Evolutionary conservation across 2,329 filamentous ascomycete genomes (phyloP).

Genomic region (Monosporascus sp.): DNA sequence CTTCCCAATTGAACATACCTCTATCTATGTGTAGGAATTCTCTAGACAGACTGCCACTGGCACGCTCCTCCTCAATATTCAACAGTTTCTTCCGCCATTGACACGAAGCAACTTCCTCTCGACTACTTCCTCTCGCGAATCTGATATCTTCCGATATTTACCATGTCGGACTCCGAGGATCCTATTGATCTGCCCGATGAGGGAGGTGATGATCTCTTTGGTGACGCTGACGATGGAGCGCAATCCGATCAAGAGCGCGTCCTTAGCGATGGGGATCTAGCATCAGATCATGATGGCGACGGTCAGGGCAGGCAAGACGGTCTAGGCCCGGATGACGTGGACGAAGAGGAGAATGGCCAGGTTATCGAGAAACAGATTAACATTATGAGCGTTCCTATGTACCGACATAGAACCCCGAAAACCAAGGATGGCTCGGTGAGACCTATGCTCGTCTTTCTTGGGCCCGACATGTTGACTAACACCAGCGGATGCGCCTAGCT

Average conservation of each 20-base stretch:
- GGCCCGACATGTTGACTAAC: background rate
- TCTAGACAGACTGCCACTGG: too few relatives aligned
- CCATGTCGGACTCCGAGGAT: constrained; percentile 54
- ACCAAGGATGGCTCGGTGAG: constrained; percentile 65
- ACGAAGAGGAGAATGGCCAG: constrained; percentile 40
- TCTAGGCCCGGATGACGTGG: constrained; percentile 24
- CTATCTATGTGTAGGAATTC: too few relatives aligned
- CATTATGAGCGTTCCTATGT: constrained; percentile 59
- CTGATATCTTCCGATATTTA: constrained; percentile 2
- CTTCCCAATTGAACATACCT: too few relatives aligned
- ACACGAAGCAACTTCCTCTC: background rate
- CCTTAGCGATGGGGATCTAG: constrained; percentile 56
- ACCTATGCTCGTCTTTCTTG: constrained; percentile 1
- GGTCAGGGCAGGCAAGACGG: constrained; percentile 28
- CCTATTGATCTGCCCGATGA: constrained; percentile 45
- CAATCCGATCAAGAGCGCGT: constrained; percentile 58
- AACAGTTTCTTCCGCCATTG: background rate
- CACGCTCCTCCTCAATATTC: too few relatives aligned
- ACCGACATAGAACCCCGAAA: constrained; percentile 65
- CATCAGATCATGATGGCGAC: constrained; percentile 43
- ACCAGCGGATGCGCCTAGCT: constrained; percentile 40
- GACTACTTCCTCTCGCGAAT: too few relatives aligned
- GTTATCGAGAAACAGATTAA: constrained; percentile 42
- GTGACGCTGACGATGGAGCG: constrained; percentile 52
- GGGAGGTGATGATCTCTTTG: constrained; percentile 57